Base-by-base conservation (phyloP, 2,329 filamentous ascomycete genomes). In the Apiospora koreana region DNA sequence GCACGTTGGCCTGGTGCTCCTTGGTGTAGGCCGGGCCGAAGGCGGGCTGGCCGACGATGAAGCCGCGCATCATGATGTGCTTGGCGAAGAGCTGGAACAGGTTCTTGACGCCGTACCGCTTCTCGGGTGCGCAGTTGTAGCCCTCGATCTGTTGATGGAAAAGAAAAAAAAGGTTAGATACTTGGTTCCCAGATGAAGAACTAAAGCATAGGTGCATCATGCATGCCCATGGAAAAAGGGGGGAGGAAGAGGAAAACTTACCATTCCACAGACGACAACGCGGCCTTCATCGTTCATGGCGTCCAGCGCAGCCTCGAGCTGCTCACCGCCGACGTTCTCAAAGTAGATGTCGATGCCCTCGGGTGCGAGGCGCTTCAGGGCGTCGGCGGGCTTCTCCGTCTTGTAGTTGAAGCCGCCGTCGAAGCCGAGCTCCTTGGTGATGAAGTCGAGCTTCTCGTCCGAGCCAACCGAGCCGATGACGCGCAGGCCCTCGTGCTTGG, bases 361-460 rank as follows among this genome's bases (percentile, higher is more conserved):
- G 1, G 92, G 92, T 0, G 91, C 91, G 8, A 94, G 85, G 70
- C 91, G 86, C 74, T 84, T 81, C 65, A 94, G 84, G 0, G 91
- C 92, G 50, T 91, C 89, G 0, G 81, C 78, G 4, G 91, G 85
- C 78, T 88, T 88, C 83, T 94, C 92, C 69, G 87, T 93, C 86
- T 93, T 94, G 84, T 94, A 94, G 84, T 94, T 94, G 84, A 94
- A 94, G 21, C 91, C 92, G 25, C 80, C 87, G 76, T 94, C 91
- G 78, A 94, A 94, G 35, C 86, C 85, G 43, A 94, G 86, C 66
- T 92, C 89, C 69, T 92, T 89, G 69, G 80, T 84, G 79, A 94
- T 92, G 81, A 88, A 94, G 5, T 92, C 86, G 65, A 93, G 83
- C 83, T 95, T 94, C 78, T 91, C 88, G 77, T 94, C 91, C n/a